phyloP scores from a whole-genome alignment of 192 early-diverging fungal genomes.

The Gonapodya prolifera region DNA sequence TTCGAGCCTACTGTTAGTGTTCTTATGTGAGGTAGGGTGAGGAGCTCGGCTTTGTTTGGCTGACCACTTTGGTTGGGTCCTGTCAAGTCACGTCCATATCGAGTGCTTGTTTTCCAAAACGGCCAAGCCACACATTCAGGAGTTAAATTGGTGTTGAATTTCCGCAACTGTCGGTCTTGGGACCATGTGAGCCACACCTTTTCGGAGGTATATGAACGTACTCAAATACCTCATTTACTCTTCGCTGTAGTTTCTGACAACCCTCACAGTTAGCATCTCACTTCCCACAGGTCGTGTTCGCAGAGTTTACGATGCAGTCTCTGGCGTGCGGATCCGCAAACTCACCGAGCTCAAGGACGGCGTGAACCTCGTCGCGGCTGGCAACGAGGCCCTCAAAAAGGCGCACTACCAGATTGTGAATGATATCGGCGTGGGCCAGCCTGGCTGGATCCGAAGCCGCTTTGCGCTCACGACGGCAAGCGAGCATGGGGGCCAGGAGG shows the following conservation, averaged over 20 bases:
- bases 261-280: not conserved
- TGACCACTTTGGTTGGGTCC: not conserved
- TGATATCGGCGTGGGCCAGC: not conserved
- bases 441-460: not conserved
- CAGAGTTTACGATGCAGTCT: not conserved
- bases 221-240: too few relatives aligned
- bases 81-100: not conserved
- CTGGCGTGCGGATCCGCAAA: not conserved
- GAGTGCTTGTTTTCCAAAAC: not conserved
- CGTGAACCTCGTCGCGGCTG: not conserved
- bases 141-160: not conserved
- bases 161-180: not conserved
- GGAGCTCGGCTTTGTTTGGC: not conserved
- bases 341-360: not conserved
- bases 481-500: not conserved
- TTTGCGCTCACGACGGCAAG: not conserved
- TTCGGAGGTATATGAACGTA: too few relatives aligned
- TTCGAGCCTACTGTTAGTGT: not conserved
- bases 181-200: too few relatives aligned
- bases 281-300: not conserved
- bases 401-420: not conserved
- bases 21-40: not conserved
- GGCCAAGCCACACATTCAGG: not conserved
- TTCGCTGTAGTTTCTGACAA: not conserved
- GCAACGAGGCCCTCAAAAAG: not conserved